These are phyloP conservation scores for Xerocomellus amylosporus DNA, from an alignment of 768 basidiomycete species.

Conservation along the genomic window DNA sequence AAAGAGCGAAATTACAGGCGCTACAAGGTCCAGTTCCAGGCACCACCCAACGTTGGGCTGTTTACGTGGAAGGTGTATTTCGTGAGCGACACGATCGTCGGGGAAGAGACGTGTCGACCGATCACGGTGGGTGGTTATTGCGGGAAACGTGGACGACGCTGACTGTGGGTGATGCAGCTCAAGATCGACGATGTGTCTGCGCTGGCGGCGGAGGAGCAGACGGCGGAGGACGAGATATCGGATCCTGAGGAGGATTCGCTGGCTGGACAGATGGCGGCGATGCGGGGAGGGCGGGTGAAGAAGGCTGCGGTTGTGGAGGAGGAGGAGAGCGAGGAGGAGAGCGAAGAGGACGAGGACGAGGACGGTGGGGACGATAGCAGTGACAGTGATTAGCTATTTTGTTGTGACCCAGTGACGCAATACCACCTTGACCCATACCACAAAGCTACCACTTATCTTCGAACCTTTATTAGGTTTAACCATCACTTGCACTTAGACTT, in stretches of 20 bases:
- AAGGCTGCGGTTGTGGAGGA: conserved; percentile 45
- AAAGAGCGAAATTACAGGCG: conserved; percentile 63
- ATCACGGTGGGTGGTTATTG: conserved; percentile 60
- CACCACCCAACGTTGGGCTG: conserved; percentile 76
- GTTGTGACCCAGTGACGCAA: too few relatives aligned
- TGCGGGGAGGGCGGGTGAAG: conserved; percentile 89
- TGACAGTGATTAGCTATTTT: conserved; percentile 23
- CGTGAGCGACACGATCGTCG: conserved; percentile 85
- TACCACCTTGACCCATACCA: neutral
- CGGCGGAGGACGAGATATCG: conserved; percentile 88
- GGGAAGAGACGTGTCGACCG: conserved; percentile 69
- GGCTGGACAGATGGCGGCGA: conserved; percentile 96
- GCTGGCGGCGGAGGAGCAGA: conserved; percentile 54
- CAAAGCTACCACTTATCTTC: too few relatives aligned
- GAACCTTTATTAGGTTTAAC: too few relatives aligned
- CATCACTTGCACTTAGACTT: too few relatives aligned
- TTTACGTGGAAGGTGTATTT: conserved; percentile 89
- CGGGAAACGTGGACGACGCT: neutral
- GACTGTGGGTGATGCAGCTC: conserved; percentile 47
- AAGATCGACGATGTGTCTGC: conserved; percentile 74
- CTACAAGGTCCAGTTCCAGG: conserved; percentile 94
- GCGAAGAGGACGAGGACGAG: conserved; percentile 30
- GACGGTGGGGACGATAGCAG: conserved; percentile 27
- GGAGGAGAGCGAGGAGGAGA: conserved; percentile 28
- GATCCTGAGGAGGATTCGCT: conserved; percentile 96